Base-by-base conservation (phyloP, 202 grass and related monocot species). In the Bolboschoenoplectus hybrid region DNA sequence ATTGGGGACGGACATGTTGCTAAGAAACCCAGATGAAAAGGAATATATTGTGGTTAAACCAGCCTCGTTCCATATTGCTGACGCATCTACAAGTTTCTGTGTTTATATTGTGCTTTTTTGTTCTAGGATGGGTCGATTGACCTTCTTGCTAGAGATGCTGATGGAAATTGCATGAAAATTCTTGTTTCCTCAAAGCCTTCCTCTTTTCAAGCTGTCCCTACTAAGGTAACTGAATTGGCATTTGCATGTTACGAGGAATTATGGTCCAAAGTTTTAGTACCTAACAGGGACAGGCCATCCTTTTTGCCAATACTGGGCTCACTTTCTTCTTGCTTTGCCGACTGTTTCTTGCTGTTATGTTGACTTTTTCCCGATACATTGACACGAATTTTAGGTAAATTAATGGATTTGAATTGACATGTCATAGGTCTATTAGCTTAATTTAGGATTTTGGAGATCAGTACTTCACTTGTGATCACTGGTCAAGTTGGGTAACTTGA, bases 181-280 rank as follows among this genome's bases (percentile, higher is more conserved):
- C 91, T 94, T 89, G 87, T 95, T 90, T 95, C 89, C 87, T 94
- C 93, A 63, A 98, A 95, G 88, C 91, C 93, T 87, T 98, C 90
- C 63, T 90, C 80, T 77, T 98, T 92, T 87, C 96, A 98, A 88
- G 92, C 93, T 85, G 89, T 95, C 85, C 96, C 96, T 85, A 98
- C 96, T 71, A 98, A 98, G 96, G 96, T 95, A 94, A 76, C 11
- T 87, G 85, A 63, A 35, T 55, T 60, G 66, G 53, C 52, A 53
- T 88, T 19, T 87, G 72, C 65, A 82, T 70, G 63, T 65, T 70
- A 45, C 55, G 32, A 50, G 44, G 55, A 82, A 70, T 13, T 38
- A 47, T 76, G 84, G 41, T 76, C 32, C 50, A 16, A 77, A 39
- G 50, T 77, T 44, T 38, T 77, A 50, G 16, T 55, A 52, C 50